Evolutionary conservation across 2,329 filamentous ascomycete genomes (phyloP).

Genomic region (Metarhizium rileyi): DNA sequence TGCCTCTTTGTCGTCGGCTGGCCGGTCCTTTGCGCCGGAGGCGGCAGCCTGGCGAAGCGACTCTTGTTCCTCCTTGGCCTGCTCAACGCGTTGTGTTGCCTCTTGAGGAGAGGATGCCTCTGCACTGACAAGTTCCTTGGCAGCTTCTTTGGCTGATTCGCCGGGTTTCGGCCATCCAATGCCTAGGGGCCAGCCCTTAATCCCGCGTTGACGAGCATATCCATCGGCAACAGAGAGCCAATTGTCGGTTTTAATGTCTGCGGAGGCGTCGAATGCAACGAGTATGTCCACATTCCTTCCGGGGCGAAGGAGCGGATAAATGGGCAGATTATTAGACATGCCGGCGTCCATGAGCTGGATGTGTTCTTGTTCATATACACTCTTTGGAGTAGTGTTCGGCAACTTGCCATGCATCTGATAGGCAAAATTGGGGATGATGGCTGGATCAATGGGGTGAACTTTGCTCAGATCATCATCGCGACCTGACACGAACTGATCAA

Average conservation of each 20-base stretch:
- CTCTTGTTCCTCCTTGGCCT: constrained; percentile 44
- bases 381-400: constrained; percentile 67
- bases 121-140: constrained; percentile 55
- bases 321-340: constrained; percentile 96
- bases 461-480: constrained; percentile 79
- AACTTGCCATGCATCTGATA: constrained; percentile 70
- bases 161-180: constrained; percentile 76
- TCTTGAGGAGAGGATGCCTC: constrained; percentile 51
- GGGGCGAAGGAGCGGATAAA: constrained; percentile 85
- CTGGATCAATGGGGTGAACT: constrained; percentile 90
- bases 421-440: constrained; percentile 80
- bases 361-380: constrained; percentile 60
- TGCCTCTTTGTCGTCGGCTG: constrained; percentile 18
- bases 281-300: constrained; percentile 83
- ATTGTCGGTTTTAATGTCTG: constrained; percentile 87
- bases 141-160: constrained; percentile 49
- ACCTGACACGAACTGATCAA: constrained; percentile 76
- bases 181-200: constrained; percentile 91
- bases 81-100: constrained; percentile 51
- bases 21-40: constrained; percentile 14
- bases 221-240: constrained; percentile 93
- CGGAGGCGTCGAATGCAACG: constrained; percentile 88
- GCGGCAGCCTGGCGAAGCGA: constrained; percentile 16
- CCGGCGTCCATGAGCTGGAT: constrained; percentile 90
- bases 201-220: constrained; percentile 78